phyloP scores from a whole-genome alignment of 148 eudicot species.

The Rhododendron kiyosumense region DNA sequence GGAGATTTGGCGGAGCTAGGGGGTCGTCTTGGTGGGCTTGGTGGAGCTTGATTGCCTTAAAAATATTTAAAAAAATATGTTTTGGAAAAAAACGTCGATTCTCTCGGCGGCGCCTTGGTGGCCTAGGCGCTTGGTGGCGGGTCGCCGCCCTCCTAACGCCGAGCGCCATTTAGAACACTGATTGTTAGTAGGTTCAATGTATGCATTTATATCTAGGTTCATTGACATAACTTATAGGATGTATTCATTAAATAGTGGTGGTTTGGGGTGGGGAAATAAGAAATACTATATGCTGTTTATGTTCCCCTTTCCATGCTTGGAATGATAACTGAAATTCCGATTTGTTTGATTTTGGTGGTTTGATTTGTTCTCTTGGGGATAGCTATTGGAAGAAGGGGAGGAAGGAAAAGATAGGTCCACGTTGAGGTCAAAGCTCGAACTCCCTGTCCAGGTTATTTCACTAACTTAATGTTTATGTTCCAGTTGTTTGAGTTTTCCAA shows the following conservation, averaged over 20 bases:
- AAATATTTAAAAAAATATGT: too few relatives aligned
- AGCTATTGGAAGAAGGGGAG: constrained; percentile 92
- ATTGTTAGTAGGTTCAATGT: background rate
- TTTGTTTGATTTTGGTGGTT: background rate
- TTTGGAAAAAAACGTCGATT: too few relatives aligned
- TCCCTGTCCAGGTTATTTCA: constrained; percentile 82
- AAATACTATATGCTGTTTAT: background rate
- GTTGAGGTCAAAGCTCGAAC: constrained; percentile 86
- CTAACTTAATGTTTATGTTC: background rate
- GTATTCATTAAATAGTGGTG: too few relatives aligned
- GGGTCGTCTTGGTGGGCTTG: too few relatives aligned
- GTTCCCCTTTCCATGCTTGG: background rate
- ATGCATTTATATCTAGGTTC: background rate
- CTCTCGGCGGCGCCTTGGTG: too few relatives aligned
- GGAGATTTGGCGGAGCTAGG: too few relatives aligned
- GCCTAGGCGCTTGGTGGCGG: too few relatives aligned
- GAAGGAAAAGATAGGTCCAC: constrained; percentile 81
- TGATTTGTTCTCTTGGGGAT: constrained; percentile 8
- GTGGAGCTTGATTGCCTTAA: too few relatives aligned
- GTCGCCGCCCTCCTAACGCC: too few relatives aligned
- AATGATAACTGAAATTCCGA: background rate
- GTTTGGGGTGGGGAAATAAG: too few relatives aligned
- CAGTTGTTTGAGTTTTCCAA: background rate
- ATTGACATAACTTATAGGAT: background rate
- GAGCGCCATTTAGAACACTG: too few relatives aligned